Evolutionary conservation across 305 asterid genomes (phyloP).

Genomic region (Plantago lanceolata): DNA sequence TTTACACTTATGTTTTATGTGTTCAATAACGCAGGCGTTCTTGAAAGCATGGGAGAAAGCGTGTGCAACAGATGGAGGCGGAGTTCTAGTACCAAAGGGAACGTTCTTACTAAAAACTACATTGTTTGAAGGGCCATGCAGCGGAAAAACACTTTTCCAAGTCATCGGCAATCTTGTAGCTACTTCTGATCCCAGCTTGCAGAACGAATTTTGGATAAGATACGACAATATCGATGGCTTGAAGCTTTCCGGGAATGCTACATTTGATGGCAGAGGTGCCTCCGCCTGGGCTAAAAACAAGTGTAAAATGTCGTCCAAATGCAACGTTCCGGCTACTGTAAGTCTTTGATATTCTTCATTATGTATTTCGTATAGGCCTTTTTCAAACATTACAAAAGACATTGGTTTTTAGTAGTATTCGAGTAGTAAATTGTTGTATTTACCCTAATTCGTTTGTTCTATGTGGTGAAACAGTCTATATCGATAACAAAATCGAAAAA

Average conservation of each 20-base stretch:
- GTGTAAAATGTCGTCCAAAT: neutral
- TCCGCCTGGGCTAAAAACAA: conserved; percentile 17
- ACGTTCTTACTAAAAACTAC: conserved; percentile 6
- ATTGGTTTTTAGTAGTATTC: too few relatives aligned
- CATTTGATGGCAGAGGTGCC: conserved; percentile 28
- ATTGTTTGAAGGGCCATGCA: conserved; percentile 19
- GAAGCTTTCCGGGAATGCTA: conserved; percentile 18
- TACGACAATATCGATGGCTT: conserved; percentile 16
- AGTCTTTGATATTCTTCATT: conserved; percentile 4
- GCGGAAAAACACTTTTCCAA: neutral
- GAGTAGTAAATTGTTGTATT: too few relatives aligned
- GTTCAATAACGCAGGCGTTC: conserved; percentile 17
- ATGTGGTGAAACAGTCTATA: conserved; percentile 19
- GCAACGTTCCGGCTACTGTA: conserved; percentile 9
- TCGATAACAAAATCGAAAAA: conserved; percentile 7
- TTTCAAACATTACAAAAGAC: too few relatives aligned
- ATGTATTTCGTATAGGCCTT: too few relatives aligned
- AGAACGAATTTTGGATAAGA: conserved; percentile 18
- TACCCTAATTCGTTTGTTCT: too few relatives aligned
- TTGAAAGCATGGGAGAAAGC: conserved; percentile 23
- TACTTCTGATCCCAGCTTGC: neutral
- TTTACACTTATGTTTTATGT: too few relatives aligned
- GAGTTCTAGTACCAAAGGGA: conserved; percentile 21
- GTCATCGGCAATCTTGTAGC: conserved; percentile 24
- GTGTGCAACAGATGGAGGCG: conserved; percentile 19